Evolutionary conservation across 1,139 yeast genomes (phyloP).

Genomic region (Geotrichum australiense): DNA sequence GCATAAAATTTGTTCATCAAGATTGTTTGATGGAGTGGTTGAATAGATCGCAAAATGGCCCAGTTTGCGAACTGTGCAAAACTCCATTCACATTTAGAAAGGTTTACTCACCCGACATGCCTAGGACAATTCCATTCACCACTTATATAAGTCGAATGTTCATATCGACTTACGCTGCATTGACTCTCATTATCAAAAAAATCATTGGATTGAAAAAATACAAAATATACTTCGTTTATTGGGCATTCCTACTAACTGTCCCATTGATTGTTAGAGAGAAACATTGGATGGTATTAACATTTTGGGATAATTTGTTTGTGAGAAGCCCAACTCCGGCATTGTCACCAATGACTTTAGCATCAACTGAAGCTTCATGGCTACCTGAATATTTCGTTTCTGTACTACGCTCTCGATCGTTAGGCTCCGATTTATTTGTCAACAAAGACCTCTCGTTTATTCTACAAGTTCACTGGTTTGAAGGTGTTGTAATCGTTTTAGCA

Average conservation of each 20-base stretch:
- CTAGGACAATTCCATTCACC: slow-evolving; percentile 34
- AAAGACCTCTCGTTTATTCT: not conserved
- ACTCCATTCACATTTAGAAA: slow-evolving; percentile 67
- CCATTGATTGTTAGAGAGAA: slow-evolving; percentile 7
- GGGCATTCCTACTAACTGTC: not conserved
- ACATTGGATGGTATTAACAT: slow-evolving; percentile 5
- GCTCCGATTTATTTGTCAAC: not conserved
- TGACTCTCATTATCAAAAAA: not conserved
- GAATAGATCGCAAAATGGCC: slow-evolving; percentile 50
- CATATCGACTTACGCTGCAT: not conserved
- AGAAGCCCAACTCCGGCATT: not conserved
- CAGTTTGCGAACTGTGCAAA: slow-evolving; percentile 85
- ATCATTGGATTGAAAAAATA: not conserved
- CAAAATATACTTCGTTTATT: not conserved
- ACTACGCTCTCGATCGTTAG: not conserved
- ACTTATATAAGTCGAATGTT: slow-evolving; percentile 1
- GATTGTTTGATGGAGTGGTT: slow-evolving; percentile 91
- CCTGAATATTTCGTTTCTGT: slow-evolving; percentile 1
- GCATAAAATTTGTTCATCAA: slow-evolving; percentile 88
- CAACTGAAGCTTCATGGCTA: slow-evolving; percentile 1
- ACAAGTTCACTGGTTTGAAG: slow-evolving; percentile 27
- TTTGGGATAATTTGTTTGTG: slow-evolving; percentile 5
- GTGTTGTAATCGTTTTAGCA: slow-evolving; percentile 28
- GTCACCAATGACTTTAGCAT: not conserved
- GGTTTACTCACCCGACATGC: slow-evolving; percentile 65